phyloP scores from a whole-genome alignment of 306 rosid species.

The Acacia melanoxylon region DNA sequence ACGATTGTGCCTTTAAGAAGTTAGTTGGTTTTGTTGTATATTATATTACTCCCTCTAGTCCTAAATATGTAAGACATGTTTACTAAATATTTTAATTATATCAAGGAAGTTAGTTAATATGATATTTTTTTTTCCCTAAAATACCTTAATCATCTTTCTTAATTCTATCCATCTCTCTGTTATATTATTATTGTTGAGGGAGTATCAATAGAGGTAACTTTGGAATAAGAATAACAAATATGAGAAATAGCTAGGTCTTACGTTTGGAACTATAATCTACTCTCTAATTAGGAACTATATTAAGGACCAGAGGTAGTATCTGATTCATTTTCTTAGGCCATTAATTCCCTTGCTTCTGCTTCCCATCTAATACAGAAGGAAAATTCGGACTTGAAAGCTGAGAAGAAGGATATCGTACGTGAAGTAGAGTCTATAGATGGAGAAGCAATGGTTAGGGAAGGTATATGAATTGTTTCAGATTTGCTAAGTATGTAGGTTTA shows the following conservation, averaged over 20 bases:
- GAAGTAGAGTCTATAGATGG: constrained; percentile 52
- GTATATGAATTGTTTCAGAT: constrained; percentile 33
- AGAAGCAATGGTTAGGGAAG: constrained; percentile 47
- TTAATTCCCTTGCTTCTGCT: neutral
- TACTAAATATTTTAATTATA: too few species aligned
- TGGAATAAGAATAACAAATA: too few species aligned
- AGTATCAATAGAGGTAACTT: too few species aligned
- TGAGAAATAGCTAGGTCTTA: too few species aligned
- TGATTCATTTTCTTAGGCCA: neutral
- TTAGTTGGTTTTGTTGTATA: neutral
- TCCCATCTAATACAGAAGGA: constrained; percentile 52
- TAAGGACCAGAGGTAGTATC: neutral
- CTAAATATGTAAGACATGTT: too few species aligned
- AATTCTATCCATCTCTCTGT: too few species aligned
- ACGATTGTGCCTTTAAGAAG: neutral
- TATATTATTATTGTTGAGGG: too few species aligned
- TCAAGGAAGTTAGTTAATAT: too few species aligned
- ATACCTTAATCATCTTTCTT: too few species aligned
- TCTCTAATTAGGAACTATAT: too few species aligned
- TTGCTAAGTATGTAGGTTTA: neutral
- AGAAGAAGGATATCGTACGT: constrained; percentile 45
- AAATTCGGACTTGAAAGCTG: constrained; percentile 28
- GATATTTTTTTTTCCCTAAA: too few species aligned
- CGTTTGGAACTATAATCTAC: too few species aligned
- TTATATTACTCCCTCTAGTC: neutral